Evolutionary conservation across 805 yeast genomes (phyloP).

Genomic region (Metschnikowia drakensbergensis): DNA sequence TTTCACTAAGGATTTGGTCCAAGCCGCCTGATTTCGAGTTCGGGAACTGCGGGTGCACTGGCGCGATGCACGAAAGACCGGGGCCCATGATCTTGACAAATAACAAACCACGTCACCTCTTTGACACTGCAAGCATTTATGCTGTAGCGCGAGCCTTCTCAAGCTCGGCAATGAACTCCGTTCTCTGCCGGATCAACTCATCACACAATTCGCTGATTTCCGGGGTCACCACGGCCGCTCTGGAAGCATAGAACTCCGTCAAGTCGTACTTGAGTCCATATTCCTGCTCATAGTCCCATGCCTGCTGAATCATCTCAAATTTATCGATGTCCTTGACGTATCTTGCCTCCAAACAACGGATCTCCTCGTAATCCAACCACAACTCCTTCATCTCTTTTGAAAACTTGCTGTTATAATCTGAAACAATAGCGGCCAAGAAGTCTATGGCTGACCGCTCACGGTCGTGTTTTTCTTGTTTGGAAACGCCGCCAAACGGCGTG

Average conservation of each 20-base stretch:
- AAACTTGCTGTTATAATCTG: constrained; percentile 59
- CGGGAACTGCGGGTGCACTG: too few relatives aligned
- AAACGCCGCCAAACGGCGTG: constrained; percentile 67
- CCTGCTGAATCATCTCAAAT: constrained; percentile 78
- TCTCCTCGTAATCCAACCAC: constrained; percentile 89
- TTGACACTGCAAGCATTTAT: too few relatives aligned
- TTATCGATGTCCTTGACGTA: constrained; percentile 94
- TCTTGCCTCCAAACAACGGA: constrained; percentile 74
- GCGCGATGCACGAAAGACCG: too few relatives aligned
- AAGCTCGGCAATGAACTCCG: constrained; percentile 11
- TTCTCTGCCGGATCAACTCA: constrained; percentile 27
- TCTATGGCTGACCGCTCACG: constrained; percentile 73
- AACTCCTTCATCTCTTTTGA: constrained; percentile 62
- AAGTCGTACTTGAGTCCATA: constrained; percentile 56
- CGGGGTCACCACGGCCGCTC: constrained; percentile 58
- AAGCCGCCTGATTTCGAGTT: too few relatives aligned
- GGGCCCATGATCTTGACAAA: too few relatives aligned
- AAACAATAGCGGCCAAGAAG: constrained; percentile 57
- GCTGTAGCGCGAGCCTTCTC: neutral
- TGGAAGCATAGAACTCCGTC: constrained; percentile 64
- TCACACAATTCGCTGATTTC: constrained; percentile 71
- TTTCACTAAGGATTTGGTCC: too few relatives aligned
- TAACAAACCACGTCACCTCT: too few relatives aligned
- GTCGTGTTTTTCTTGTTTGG: constrained; percentile 77
- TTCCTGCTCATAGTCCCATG: constrained; percentile 77